Conservation (phyloP, 2,329 filamentous ascomycete species). For the Lachnellula hyalina region DNA sequence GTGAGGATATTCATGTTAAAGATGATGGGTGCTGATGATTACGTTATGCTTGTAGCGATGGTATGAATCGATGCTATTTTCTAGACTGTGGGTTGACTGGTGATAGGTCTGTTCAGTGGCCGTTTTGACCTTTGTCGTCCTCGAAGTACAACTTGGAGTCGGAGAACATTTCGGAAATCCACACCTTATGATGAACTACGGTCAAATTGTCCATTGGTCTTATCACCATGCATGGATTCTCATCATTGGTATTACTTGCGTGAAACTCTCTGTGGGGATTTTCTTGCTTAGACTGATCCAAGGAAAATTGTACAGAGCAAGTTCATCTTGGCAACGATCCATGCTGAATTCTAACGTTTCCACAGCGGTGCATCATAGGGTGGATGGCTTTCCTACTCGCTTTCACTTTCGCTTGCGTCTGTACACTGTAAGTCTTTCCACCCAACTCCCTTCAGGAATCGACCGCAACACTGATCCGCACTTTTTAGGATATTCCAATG, state of each 20-base stretch:
- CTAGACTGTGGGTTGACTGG: neutral
- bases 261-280: conserved; percentile 18
- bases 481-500: conserved; percentile 39
- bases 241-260: conserved; percentile 37
- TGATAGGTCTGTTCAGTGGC: conserved; percentile 12
- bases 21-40: conserved; percentile 44
- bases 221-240: conserved; percentile 39
- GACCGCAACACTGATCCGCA: conserved; percentile 22
- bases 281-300: conserved; percentile 27
- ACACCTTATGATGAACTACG: conserved; percentile 22
- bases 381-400: conserved; percentile 36
- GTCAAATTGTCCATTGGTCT: conserved; percentile 33
- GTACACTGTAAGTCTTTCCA: conserved; percentile 30
- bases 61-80: conserved; percentile 23
- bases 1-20: conserved; percentile 41
- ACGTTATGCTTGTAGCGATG: conserved; percentile 34
- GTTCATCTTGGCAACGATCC: conserved; percentile 35
- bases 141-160: conserved; percentile 39
- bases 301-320: conserved; percentile 34
- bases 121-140: conserved; percentile 35
- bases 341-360: conserved; percentile 16
- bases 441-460: neutral
- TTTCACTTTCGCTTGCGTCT: conserved; percentile 37
- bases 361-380: conserved; percentile 11
- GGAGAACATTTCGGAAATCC: conserved; percentile 36